Conservation (phyloP, 768 basidiomycete species). For the Podaxis sp. region DNA sequence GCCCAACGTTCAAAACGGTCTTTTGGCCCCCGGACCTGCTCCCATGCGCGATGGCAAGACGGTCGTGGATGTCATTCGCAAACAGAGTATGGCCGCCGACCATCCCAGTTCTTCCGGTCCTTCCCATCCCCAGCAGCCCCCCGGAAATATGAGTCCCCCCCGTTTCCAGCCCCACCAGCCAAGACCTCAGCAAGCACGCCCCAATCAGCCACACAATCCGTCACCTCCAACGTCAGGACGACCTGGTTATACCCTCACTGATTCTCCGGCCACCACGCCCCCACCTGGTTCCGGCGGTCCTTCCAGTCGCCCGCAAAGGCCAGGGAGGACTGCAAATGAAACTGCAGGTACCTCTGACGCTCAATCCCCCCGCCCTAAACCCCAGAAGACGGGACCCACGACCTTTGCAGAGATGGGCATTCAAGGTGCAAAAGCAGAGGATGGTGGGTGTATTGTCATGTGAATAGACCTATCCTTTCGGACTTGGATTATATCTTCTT, state of each 20-base stretch:
- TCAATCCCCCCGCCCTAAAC: conserved; percentile 8
- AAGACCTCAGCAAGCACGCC: conserved; percentile 21
- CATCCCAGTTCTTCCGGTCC: background rate
- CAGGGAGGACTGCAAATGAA: background rate
- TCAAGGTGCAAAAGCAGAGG: conserved; percentile 69
- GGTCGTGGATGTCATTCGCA: conserved; percentile 55
- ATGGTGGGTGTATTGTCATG: conserved; percentile 89
- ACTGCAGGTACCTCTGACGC: background rate
- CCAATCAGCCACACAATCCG: conserved; percentile 21
- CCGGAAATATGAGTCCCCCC: background rate
- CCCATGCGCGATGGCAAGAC: conserved; percentile 34
- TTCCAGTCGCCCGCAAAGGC: background rate
- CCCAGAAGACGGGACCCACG: conserved; percentile 22
- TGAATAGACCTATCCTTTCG: conserved; percentile 25
- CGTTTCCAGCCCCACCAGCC: conserved; percentile 18
- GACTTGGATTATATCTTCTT: background rate
- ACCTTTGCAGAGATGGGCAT: conserved; percentile 95
- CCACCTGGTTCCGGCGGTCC: conserved; percentile 1
- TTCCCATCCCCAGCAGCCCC: background rate
- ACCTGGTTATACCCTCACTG: conserved; percentile 14
- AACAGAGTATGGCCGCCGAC: conserved; percentile 24
- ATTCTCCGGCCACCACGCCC: background rate
- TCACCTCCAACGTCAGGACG: background rate
- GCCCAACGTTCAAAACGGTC: conserved; percentile 6
- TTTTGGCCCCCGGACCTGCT: conserved; percentile 4